Base-by-base conservation (phyloP, 768 basidiomycete species). In the Arthromyces matolae region DNA sequence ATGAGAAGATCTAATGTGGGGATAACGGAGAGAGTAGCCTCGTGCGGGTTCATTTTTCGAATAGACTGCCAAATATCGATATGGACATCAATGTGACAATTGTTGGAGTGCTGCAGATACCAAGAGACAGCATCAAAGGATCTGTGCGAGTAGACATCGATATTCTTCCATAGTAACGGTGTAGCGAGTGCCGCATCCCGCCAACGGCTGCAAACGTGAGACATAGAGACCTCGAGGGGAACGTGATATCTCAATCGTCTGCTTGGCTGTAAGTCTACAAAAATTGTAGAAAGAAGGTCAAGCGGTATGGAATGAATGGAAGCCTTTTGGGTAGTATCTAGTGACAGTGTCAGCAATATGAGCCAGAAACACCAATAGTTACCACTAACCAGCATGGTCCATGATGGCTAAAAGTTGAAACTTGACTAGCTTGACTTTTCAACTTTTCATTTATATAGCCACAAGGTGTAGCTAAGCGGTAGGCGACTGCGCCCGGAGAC, bases 171-270 rank as follows among this genome's bases (percentile, higher is more conserved):
- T 5, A 78, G 60, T 4, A 54, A 42, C 2, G 71, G 67, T 5
- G 64, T 68, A 12, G 56, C 53, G 20, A 72, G 43, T 1, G 70
- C 71, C 13, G 68, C 53, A 3, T 55, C 57, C 37, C 76, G 65
- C 73, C 75, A 77, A 39, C 58, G 60, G 14, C 47, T 47, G n/a
- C 67, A 76, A 32, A 77, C 72, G 47, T 76, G 73, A 31, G 69
- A 70, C 13, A 72, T 48, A 10, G 57, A 18, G n/a, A 77, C 67
- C 51, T 71, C 69, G 20, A 61, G 62, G 29, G 67, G 66, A 22
- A 67, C 45, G 41, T 40, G 49, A 32, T 59, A 57, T 32, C 53
- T 51, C 13, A 55, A 46, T 18, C 59, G 62, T 12, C 46, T 55
- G 13, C 42, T 50, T 16, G 64, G 58, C 35, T 53, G 54, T 7